Percentiles rank a stretch among this genome's conserved stretches.
Evolutionary conservation across 148 eudicot genomes (phyloP).

Genomic region (Nyssa sinensis): DNA sequence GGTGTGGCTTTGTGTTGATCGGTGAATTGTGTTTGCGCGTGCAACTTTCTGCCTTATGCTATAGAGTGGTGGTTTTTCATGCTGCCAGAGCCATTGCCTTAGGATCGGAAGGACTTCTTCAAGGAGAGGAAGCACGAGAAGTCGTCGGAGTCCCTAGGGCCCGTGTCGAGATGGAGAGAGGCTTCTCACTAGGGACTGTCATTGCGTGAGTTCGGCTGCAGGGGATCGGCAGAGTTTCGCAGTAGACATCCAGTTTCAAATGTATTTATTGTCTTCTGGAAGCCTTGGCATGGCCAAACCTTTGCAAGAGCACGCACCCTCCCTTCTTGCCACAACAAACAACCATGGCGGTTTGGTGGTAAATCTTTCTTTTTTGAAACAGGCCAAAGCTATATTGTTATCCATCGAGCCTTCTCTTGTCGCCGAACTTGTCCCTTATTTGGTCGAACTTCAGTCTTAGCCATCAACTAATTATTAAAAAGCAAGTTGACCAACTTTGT

Average conservation of each 20-base stretch:
- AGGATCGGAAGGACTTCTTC: conserved; percentile 74
- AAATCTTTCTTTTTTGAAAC: conserved; percentile 71
- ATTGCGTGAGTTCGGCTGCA: conserved; percentile 35
- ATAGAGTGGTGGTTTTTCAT: conserved; percentile 43
- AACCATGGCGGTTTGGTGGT: conserved; percentile 92
- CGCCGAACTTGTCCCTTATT: conserved; percentile 56
- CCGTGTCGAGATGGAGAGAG: conserved; percentile 45
- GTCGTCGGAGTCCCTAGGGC: conserved; percentile 28
- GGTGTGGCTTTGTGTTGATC: background rate
- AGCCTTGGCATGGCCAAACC: conserved; percentile 35
- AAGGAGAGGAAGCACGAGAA: conserved; percentile 56
- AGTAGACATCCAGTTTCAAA: conserved; percentile 32
- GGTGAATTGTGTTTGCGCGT: background rate
- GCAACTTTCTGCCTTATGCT: conserved; percentile 20
- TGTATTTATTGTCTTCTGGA: background rate
- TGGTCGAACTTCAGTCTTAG: conserved; percentile 66
- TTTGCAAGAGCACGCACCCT: conserved; percentile 57
- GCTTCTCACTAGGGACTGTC: conserved; percentile 39
- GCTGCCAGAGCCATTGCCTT: conserved; percentile 86
- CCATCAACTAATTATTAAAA: too few species aligned
- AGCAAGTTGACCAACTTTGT: too few species aligned
- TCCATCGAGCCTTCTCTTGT: conserved; percentile 45
- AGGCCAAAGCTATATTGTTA: conserved; percentile 56
- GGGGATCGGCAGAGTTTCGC: conserved; percentile 46
- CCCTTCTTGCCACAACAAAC: conserved; percentile 71